These are phyloP conservation scores for Penicillium olsonii DNA, from an alignment of 2,329 filamentous ascomycete genomes.

Conservation along the genomic window DNA sequence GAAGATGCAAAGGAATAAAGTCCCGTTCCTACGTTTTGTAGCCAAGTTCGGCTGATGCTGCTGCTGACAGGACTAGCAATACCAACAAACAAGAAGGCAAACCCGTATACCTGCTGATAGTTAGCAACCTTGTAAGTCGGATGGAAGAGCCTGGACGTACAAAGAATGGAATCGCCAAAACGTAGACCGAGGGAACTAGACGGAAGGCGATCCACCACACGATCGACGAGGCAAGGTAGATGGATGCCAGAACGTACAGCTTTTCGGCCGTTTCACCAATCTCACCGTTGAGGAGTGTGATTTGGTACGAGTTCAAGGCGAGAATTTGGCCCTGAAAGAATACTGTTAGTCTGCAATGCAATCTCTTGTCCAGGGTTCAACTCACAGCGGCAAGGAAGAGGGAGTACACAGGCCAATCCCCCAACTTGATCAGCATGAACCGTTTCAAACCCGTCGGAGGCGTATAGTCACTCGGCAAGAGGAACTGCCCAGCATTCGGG, in stretches of 20 bases:
- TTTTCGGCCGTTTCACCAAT: constrained; percentile 60
- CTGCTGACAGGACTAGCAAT: background rate
- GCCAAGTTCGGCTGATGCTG: background rate
- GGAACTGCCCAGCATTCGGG: constrained; percentile 53
- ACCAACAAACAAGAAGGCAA: constrained; percentile 62
- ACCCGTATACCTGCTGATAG: background rate
- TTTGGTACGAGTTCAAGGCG: constrained; percentile 67
- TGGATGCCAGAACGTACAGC: constrained; percentile 61
- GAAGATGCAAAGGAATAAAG: constrained; percentile 64
- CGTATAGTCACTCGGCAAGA: constrained; percentile 57
- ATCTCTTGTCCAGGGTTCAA: background rate
- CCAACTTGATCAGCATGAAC: constrained; percentile 56
- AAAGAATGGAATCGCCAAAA: constrained; percentile 61
- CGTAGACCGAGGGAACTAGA: constrained; percentile 52
- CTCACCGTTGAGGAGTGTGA: constrained; percentile 66
- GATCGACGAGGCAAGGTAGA: constrained; percentile 60
- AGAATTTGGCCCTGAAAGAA: constrained; percentile 56
- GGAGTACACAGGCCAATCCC: constrained; percentile 66
- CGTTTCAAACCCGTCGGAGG: constrained; percentile 58
- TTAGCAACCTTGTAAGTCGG: background rate
- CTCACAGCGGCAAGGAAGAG: constrained; percentile 56
- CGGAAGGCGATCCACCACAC: constrained; percentile 66
- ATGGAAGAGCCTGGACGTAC: constrained; percentile 56
- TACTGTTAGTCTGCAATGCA: background rate
- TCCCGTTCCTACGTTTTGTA: constrained; percentile 59